Conservation (phyloP, 2,329 filamentous ascomycete genomes). For the Aspergillus pseudoviridinutans region DNA sequence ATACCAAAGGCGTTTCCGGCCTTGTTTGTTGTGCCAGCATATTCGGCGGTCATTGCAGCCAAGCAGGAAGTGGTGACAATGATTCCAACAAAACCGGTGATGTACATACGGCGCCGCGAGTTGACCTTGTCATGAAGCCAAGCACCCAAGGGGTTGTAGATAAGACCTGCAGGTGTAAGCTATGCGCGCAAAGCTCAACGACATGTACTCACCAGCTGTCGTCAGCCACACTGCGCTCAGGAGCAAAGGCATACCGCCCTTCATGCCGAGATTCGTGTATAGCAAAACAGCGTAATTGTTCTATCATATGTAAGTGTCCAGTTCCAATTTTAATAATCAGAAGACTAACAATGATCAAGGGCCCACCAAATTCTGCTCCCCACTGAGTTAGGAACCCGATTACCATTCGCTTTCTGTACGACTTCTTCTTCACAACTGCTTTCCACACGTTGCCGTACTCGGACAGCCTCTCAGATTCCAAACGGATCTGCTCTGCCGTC, state of each 20-base stretch:
- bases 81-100: conserved; percentile 41
- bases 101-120: conserved; percentile 40
- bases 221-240: conserved; percentile 44
- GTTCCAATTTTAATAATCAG: not conserved
- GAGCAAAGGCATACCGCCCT: conserved; percentile 41
- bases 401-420: conserved; percentile 49
- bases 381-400: conserved; percentile 53
- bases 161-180: conserved; percentile 33
- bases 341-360: conserved; percentile 48
- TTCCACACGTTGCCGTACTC: conserved; percentile 42
- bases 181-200: not conserved
- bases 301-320: conserved; percentile 20
- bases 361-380: conserved; percentile 52
- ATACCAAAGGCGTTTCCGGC: conserved; percentile 42
- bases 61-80: conserved; percentile 40
- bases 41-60: conserved; percentile 36
- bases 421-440: conserved; percentile 45
- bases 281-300: conserved; percentile 47
- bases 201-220: conserved; percentile 37
- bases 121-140: conserved; percentile 37
- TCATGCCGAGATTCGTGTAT: conserved; percentile 43
- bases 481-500: conserved; percentile 43
- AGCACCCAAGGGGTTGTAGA: conserved; percentile 35
- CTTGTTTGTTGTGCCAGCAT: conserved; percentile 36
- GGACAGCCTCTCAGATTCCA: conserved; percentile 42